Evolutionary conservation across 2,329 filamentous ascomycete species (phyloP).

Genomic region (Rhynchosporium agropyri): DNA sequence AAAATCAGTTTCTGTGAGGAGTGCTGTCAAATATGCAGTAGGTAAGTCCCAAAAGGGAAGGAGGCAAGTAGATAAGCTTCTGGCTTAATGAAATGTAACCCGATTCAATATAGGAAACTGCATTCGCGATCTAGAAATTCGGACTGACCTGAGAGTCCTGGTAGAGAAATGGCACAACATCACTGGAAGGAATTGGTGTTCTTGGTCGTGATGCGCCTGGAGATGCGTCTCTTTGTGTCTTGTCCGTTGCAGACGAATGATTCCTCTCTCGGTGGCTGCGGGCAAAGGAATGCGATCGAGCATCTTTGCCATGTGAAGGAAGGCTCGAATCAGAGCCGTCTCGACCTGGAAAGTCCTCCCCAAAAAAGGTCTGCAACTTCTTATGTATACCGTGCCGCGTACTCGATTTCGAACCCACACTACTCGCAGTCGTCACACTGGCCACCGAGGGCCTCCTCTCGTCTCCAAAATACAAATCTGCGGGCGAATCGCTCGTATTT

Average conservation of each 20-base stretch:
- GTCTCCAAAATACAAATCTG: conserved; percentile 64
- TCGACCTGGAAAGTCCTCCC: conserved; percentile 78
- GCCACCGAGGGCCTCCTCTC: conserved; percentile 84
- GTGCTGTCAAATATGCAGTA: neutral
- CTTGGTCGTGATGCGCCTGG: conserved; percentile 76
- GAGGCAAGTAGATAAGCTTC: conserved; percentile 11
- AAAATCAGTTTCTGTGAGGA: conserved; percentile 13
- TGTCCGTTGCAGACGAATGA: conserved; percentile 75
- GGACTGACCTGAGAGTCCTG: conserved; percentile 76
- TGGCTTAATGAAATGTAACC: neutral
- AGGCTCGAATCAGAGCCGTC: conserved; percentile 76
- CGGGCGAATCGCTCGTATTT: conserved; percentile 60
- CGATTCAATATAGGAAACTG: neutral
- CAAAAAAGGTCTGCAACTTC: conserved; percentile 89
- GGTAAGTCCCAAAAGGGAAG: conserved; percentile 9
- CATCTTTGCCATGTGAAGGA: conserved; percentile 57
- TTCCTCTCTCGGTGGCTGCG: conserved; percentile 71
- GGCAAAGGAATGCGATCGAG: conserved; percentile 63
- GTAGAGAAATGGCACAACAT: conserved; percentile 97
- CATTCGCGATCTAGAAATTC: neutral
- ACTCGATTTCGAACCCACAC: conserved; percentile 77
- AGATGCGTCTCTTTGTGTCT: conserved; percentile 65
- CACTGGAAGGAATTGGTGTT: conserved; percentile 85
- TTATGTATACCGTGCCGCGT: conserved; percentile 70
- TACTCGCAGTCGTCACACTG: conserved; percentile 84